Base-by-base conservation (phyloP, 2,329 filamentous ascomycete genomes). In the Xylaria sp. region DNA sequence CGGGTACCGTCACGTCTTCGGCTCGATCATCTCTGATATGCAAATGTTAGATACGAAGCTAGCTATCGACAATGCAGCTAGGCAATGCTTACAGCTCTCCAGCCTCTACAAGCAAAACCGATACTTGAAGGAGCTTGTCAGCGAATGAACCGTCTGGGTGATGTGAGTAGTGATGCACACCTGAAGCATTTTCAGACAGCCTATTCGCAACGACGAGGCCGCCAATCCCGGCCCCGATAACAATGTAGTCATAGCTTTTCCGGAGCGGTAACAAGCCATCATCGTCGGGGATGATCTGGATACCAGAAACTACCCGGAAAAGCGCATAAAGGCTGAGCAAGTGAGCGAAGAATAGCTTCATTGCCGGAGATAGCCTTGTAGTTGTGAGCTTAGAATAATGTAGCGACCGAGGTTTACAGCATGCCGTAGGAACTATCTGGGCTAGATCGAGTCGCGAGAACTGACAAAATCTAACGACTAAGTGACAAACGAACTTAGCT, bases 181-280 rank as follows among this genome's bases (percentile, higher is more conserved):
- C 70, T 4, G 68, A 71, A 1, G 65, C 58, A 49, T 77, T 49
- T 59, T 76, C 73, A 6, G 73, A 73, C 17, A 78, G 56, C 11
- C 77, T 69, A 40, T 75, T 77, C 2, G 76, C 75, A 44, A 77
- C 66, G 0, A 75, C 74, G 1, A 77, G 70, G 4, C 76, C 75
- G 13, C 74, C 72, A 40, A 76, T 72, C 7, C 76, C 76, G 10
- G 72, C 74, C 9, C 76, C 75, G 15, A 76, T 65, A 17, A 77
- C 66, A 26, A 77, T 71, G 51, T 76, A 77, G 56, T 76, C 74
- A 38, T 77, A 76, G 58, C 67, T 70, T 15, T 63, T 49, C 11
- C 60, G 67, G 6, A 75, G 63, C 7, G 66, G 31, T 4, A 72
- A 48, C 4, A 48, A 57, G 44, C 71, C 72, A 63, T 70, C 72